These are phyloP conservation scores for Trichosporon sp. DNA, from an alignment of 1,284 basidiomycete genomes.

Conservation along the genomic window DNA sequence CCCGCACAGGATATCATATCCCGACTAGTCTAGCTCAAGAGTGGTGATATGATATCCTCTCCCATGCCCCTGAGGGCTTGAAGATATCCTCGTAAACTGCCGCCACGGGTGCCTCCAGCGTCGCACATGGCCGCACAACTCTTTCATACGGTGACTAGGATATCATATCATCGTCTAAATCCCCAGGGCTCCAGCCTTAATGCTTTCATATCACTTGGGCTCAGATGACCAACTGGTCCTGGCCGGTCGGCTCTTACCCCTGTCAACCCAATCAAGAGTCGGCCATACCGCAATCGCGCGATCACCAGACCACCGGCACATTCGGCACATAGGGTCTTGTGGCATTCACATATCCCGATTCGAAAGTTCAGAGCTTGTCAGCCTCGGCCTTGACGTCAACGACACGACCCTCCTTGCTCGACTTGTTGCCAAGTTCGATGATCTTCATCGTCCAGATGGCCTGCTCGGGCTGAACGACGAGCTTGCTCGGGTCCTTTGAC, in stretches of 20 bases:
- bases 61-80: not conserved
- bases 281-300: conserved; percentile 6
- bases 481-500: conserved; percentile 23
- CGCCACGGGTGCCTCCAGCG: not conserved
- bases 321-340: not conserved
- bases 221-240: conserved; percentile 5
- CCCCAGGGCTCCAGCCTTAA: not conserved
- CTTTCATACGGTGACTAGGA: conserved; percentile 18
- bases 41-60: not conserved
- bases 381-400: conserved; percentile 26
- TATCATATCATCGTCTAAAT: not conserved
- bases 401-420: conserved; percentile 39
- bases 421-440: conserved; percentile 42
- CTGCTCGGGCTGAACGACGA: conserved; percentile 40
- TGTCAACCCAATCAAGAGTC: not conserved
- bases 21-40: not conserved
- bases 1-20: conserved; percentile 9
- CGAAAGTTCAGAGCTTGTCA: not conserved
- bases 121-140: not conserved
- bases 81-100: conserved; percentile 1
- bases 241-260: not conserved
- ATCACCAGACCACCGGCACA: not conserved
- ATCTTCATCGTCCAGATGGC: conserved; percentile 37
- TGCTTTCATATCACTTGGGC: conserved; percentile 5
- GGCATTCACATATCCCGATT: not conserved